Conservation (phyloP, 164 flowering plant genomes). For the Nelumbo lutea region DNA sequence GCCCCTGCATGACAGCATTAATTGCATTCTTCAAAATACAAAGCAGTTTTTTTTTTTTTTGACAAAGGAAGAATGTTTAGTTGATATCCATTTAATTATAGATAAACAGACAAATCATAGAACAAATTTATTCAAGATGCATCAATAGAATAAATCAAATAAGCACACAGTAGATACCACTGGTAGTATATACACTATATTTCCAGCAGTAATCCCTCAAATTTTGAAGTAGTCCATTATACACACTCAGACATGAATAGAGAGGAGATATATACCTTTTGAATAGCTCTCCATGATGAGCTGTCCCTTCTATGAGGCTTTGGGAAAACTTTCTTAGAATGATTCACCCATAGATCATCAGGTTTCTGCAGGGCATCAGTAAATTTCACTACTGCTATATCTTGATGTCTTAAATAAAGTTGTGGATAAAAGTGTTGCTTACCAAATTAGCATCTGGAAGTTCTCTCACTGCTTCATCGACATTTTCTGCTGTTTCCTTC, state of each 20-base stretch:
- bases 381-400: not conserved
- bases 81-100: not conserved
- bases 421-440: conserved; percentile 11
- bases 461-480: conserved; percentile 87
- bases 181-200: too few species aligned
- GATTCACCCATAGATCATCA: conserved; percentile 93
- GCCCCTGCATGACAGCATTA: not conserved
- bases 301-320: conserved; percentile 89
- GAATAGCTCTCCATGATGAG: conserved; percentile 78
- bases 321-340: conserved; percentile 74
- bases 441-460: conserved; percentile 99
- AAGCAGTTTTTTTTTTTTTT: not conserved
- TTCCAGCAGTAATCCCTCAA: too few species aligned
- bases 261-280: conserved; percentile 48
- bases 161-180: too few species aligned
- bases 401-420: not conserved
- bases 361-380: conserved; percentile 52
- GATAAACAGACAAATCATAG: not conserved
- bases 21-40: not conserved
- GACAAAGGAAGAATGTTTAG: not conserved
- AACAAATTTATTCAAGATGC: not conserved
- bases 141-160: too few species aligned
- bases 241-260: not conserved
- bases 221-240: not conserved
- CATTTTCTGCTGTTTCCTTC: conserved; percentile 86